Evolutionary conservation across 257 asterid genomes (phyloP).

Genomic region (Fraxinus cuspidata): DNA sequence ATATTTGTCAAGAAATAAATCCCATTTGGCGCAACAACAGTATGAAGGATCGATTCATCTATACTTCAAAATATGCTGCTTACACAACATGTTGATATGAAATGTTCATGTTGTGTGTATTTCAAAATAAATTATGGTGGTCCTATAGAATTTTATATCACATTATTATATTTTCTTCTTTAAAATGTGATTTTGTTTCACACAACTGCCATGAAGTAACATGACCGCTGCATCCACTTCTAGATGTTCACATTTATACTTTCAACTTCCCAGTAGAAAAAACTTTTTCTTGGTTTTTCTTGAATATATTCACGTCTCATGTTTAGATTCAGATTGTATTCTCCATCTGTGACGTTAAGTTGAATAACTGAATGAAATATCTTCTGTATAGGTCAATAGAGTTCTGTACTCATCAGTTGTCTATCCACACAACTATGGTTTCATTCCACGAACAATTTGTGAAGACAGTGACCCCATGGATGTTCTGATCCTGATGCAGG

Average conservation of each 20-base stretch:
- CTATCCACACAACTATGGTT: slow-evolving; percentile 94
- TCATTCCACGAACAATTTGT: slow-evolving; percentile 85
- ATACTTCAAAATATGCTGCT: not conserved
- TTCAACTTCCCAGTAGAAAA: not conserved
- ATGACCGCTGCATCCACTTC: not conserved
- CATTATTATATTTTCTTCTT: not conserved
- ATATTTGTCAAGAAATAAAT: not conserved
- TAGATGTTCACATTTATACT: not conserved
- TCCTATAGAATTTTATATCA: not conserved
- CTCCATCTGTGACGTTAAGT: slow-evolving; percentile 7
- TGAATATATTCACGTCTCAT: not conserved
- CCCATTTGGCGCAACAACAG: not conserved
- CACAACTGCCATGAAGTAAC: not conserved
- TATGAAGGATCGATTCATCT: not conserved
- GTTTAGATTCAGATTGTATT: not conserved
- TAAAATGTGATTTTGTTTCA: not conserved
- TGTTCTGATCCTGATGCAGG: slow-evolving; percentile 92
- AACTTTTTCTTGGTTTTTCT: not conserved
- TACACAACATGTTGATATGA: not conserved
- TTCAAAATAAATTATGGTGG: not conserved
- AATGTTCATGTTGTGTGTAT: not conserved
- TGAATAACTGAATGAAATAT: slow-evolving; percentile 15
- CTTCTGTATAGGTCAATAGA: slow-evolving; percentile 65
- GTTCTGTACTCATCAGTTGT: slow-evolving; percentile 92
- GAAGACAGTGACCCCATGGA: slow-evolving; percentile 94